Conservation (phyloP, 2,329 filamentous ascomycete species). For the Cadophora luteo-olivacea region DNA sequence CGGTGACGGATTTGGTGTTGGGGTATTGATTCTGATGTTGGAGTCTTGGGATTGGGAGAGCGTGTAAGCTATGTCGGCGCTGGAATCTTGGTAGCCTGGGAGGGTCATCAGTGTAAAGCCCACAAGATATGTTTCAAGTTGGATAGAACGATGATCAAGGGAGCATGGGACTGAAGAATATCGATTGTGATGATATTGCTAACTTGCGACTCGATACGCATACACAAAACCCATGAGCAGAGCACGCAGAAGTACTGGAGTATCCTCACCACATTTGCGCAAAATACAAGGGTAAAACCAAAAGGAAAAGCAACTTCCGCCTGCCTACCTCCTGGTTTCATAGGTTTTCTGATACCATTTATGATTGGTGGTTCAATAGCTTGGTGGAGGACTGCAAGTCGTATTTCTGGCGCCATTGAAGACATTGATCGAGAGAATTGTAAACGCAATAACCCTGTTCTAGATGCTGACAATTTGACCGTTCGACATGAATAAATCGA, state of each 20-base stretch:
- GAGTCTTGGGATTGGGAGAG: neutral
- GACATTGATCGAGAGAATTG: neutral
- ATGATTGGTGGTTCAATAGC: neutral
- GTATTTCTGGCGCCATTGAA: neutral
- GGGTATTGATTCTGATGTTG: neutral
- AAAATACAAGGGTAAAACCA: too few relatives aligned
- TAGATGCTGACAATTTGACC: neutral
- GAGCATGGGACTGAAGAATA: too few relatives aligned
- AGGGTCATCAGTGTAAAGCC: neutral
- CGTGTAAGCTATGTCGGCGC: neutral
- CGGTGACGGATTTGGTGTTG: neutral
- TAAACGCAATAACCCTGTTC: neutral
- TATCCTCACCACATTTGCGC: too few relatives aligned
- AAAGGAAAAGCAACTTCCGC: too few relatives aligned
- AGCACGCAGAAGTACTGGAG: too few relatives aligned
- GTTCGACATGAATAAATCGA: neutral
- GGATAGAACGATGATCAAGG: too few relatives aligned
- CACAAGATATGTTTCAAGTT: neutral
- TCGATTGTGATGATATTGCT: too few relatives aligned
- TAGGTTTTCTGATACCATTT: neutral
- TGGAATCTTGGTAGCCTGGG: neutral
- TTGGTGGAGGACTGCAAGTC: neutral
- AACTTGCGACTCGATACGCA: too few relatives aligned
- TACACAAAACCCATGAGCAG: too few relatives aligned
- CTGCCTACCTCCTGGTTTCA: neutral